These are phyloP conservation scores for Apophysomyces trapeziformis DNA, from an alignment of 371 early-diverging fungal species.

Conservation along the genomic window DNA sequence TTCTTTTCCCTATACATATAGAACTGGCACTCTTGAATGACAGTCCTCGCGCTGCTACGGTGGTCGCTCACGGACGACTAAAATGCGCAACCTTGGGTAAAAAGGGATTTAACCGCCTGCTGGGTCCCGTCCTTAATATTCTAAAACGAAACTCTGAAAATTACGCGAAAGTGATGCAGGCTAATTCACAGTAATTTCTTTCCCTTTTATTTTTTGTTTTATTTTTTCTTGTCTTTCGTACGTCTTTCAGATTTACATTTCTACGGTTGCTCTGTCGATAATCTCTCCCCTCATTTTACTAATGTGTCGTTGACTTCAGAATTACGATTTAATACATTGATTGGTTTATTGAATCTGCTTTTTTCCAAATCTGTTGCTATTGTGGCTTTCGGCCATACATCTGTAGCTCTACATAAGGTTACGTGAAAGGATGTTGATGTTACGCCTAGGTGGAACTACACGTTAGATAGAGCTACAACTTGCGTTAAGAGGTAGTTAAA, in stretches of 20 bases:
- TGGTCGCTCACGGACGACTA: conserved; percentile 77
- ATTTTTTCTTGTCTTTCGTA: neutral
- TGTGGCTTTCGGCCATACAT: no score
- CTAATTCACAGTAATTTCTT: conserved; percentile 1
- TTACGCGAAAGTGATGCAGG: conserved; percentile 47
- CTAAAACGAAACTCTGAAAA: conserved; percentile 81
- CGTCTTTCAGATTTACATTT: neutral
- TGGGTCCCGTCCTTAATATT: conserved; percentile 89
- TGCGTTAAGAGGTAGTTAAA: no score
- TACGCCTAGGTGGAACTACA: no score
- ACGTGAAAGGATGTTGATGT: no score
- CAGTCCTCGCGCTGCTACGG: conserved; percentile 85
- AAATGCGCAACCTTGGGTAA: conserved; percentile 89
- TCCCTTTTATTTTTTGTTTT: no score
- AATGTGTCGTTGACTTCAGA: no score
- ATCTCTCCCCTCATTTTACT: no score
- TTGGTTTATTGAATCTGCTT: no score
- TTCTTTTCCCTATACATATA: conserved; percentile 9
- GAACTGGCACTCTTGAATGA: conserved; percentile 89
- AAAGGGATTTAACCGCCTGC: conserved; percentile 84
- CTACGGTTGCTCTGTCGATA: neutral
- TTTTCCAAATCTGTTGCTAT: no score
- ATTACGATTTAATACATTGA: no score
- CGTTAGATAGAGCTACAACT: no score
- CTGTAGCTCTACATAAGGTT: no score